A percentile compares a stretch with the other conserved stretches of the same genome.
These are phyloP conservation scores for Lentinus tigrinus DNA, from an alignment of 768 basidiomycete species.

Conservation along the genomic window DNA sequence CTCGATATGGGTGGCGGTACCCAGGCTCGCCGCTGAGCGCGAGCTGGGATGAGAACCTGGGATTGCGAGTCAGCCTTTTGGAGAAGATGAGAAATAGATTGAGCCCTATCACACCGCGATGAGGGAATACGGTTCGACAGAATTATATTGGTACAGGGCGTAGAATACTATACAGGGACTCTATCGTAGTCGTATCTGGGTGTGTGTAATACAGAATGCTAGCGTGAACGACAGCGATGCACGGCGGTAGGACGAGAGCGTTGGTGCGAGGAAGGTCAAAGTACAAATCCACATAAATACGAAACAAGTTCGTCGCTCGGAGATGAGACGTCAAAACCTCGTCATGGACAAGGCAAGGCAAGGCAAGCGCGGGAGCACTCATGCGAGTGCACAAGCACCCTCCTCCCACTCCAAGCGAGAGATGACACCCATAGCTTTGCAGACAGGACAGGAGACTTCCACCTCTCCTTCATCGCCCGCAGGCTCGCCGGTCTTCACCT, in stretches of 20 bases:
- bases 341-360: constrained; percentile 5
- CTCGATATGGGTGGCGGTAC: constrained; percentile 17
- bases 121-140: neutral
- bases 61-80: constrained; percentile 1
- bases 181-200: constrained; percentile 1
- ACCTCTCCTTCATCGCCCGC: constrained; percentile 36
- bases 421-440: constrained; percentile 61
- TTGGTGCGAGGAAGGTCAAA: neutral
- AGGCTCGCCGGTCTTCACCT: constrained; percentile 36
- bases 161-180: neutral
- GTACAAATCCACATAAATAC: constrained; percentile 2
- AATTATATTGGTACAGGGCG: constrained; percentile 12
- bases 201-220: constrained; percentile 3
- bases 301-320: constrained; percentile 7
- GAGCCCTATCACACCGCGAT: neutral
- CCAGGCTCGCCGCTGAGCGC: constrained; percentile 14
- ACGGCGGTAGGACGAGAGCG: constrained; percentile 1
- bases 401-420: constrained; percentile 60
- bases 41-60: constrained; percentile 10
- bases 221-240: neutral
- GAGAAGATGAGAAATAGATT: neutral
- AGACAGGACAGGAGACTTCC: constrained; percentile 75
- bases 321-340: constrained; percentile 8
- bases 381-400: constrained; percentile 35
- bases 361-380: neutral